Evolutionary conservation across 345 rosid species (phyloP).

Genomic region (Firmiana major): DNA sequence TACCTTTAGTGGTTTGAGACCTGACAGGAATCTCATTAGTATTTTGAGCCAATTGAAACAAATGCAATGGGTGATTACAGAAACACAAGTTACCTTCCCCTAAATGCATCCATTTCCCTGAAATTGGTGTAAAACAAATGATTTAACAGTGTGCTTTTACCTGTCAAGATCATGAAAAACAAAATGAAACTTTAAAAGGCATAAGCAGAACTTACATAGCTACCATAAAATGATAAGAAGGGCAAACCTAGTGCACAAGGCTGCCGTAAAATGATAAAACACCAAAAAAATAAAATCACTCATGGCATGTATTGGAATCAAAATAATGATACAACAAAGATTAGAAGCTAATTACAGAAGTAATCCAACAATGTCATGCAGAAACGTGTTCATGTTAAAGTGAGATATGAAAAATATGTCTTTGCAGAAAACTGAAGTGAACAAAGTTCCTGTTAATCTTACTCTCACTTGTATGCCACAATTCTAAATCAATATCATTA

Average conservation of each 20-base stretch:
- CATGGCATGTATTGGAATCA: neutral
- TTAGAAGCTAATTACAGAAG: neutral
- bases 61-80: constrained; percentile 5
- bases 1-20: constrained; percentile 98
- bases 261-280: neutral
- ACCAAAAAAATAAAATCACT: neutral
- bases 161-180: constrained; percentile 44
- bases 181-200: constrained; percentile 19
- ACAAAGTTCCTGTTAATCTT: neutral
- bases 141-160: constrained; percentile 94
- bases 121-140: constrained; percentile 87
- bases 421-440: neutral
- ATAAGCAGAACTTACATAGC: neutral
- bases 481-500: neutral
- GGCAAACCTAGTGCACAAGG: neutral
- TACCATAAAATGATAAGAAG: neutral
- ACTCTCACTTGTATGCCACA: neutral
- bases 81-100: constrained; percentile 64
- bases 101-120: constrained; percentile 98
- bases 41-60: constrained; percentile 17
- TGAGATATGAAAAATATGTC: neutral
- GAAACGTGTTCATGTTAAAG: neutral
- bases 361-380: neutral
- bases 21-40: constrained; percentile 36
- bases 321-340: neutral